Conservation (phyloP, 129 eudicot genomes). For the carrot (Daucus carota) region DH1_v3.0 NC_030384.2:50405001-50405500, state of each 20-base stretch:
- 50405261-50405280: neutral
- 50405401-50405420: neutral
- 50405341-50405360: neutral
- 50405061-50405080: neutral
- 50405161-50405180: neutral
- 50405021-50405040: neutral
- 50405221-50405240: neutral
- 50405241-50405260: neutral
- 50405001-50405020: neutral
- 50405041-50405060: neutral
- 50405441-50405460: neutral
- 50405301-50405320: neutral
- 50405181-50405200: too few relatives aligned
- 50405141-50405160: neutral
- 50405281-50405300: neutral
- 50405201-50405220: neutral
- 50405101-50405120: neutral
- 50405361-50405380: neutral
- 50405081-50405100: neutral
- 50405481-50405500: neutral
- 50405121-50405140: neutral
- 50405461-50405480: neutral
- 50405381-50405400: neutral
- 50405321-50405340: neutral
- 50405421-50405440: neutral